These are phyloP conservation scores for Yamadazyma jaroonii DNA, from an alignment of 1,139 yeast species.

Conservation along the genomic window DNA sequence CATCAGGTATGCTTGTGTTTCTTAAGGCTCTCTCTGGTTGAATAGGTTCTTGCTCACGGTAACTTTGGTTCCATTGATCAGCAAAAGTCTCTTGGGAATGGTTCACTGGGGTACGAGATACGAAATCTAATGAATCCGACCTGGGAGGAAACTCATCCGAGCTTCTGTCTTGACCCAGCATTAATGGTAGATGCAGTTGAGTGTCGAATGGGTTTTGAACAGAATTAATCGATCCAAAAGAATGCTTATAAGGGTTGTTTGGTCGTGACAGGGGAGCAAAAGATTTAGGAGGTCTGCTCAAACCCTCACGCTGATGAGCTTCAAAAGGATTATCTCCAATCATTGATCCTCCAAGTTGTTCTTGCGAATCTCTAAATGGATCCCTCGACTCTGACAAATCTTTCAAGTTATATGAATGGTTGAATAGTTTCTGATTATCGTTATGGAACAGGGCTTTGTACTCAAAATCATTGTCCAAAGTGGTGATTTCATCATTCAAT, in stretches of 20 bases:
- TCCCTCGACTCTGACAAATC: constrained; percentile 6
- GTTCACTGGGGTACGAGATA: no score
- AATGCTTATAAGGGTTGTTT: not conserved
- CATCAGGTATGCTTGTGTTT: no score
- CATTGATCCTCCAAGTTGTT: no score
- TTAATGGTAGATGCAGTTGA: constrained; percentile 3
- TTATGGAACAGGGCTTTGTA: constrained; percentile 10
- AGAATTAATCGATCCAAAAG: not conserved
- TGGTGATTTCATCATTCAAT: constrained; percentile 13
- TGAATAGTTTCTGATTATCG: constrained; percentile 14
- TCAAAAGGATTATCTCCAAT: no score
- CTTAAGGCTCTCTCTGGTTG: no score
- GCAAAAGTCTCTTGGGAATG: no score
- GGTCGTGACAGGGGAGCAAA: constrained; percentile 1
- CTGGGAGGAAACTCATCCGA: not conserved
- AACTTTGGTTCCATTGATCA: no score
- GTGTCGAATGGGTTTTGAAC: constrained; percentile 6
- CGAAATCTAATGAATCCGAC: not conserved
- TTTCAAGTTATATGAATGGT: constrained; percentile 9
- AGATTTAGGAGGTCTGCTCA: constrained; percentile 3
- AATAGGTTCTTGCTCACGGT: no score
- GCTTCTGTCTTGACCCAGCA: not conserved
- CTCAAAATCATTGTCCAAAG: constrained; percentile 12
- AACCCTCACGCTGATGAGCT: no score
- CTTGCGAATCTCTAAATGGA: no score